Evolutionary conservation across 306 rosid genomes (phyloP).

Genomic region (Vigna hirtella): DNA sequence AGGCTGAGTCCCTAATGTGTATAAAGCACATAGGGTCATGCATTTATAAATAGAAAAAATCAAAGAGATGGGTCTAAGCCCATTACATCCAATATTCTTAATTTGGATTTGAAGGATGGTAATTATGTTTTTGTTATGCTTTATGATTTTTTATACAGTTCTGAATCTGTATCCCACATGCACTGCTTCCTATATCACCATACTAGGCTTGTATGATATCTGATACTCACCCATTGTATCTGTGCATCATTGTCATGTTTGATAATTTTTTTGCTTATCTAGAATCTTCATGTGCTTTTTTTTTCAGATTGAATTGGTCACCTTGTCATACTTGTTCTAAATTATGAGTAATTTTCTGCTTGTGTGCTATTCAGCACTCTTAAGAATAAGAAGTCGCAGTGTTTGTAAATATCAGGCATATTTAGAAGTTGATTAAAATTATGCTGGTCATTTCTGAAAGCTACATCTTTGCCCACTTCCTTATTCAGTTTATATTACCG

Average conservation of each 20-base stretch:
- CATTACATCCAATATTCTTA: background rate
- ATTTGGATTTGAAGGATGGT: background rate
- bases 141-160: background rate
- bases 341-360: slow-evolving; percentile 35
- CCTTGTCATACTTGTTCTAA: background rate
- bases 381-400: slow-evolving; percentile 26
- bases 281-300: slow-evolving; percentile 15
- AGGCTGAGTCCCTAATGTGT: no score
- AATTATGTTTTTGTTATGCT: background rate
- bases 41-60: no score
- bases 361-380: slow-evolving; percentile 4
- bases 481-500: slow-evolving; percentile 22
- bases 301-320: slow-evolving; percentile 22
- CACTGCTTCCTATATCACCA: background rate
- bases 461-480: slow-evolving; percentile 37
- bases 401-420: slow-evolving; percentile 31
- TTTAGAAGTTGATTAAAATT: slow-evolving; percentile 28
- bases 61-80: no score
- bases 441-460: slow-evolving; percentile 35
- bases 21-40: no score
- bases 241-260: slow-evolving; percentile 16
- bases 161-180: background rate
- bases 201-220: background rate
- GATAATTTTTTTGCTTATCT: slow-evolving; percentile 39
- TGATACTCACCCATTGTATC: background rate